These are phyloP conservation scores for Fusarium haematococcum DNA, from an alignment of 2,329 filamentous ascomycete genomes.

Conservation along the genomic window DNA sequence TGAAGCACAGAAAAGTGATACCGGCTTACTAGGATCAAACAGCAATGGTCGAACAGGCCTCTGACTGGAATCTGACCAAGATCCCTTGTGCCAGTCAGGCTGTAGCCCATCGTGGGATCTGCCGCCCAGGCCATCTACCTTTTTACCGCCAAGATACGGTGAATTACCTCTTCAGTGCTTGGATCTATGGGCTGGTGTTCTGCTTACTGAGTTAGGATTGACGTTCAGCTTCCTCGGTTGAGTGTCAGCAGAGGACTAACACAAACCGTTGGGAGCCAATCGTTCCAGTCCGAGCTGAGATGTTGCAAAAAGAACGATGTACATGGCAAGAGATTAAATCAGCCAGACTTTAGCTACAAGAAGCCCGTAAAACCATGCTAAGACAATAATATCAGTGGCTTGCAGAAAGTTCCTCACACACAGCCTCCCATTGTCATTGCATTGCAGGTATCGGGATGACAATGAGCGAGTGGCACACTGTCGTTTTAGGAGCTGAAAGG, in stretches of 20 bases:
- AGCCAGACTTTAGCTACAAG: neutral
- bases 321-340: neutral
- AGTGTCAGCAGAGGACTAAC: neutral
- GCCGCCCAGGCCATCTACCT: neutral
- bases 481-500: too few relatives aligned
- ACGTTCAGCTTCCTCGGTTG: neutral
- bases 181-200: neutral
- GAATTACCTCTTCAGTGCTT: neutral
- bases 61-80: neutral
- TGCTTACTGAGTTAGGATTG: neutral
- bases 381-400: neutral
- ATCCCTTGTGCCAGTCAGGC: neutral
- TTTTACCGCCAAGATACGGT: neutral
- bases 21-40: neutral
- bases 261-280: too few relatives aligned
- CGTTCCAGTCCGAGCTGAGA: neutral
- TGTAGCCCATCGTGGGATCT: neutral
- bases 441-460: neutral
- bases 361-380: neutral
- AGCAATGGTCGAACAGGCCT: neutral
- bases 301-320: neutral
- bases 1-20: neutral
- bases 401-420: neutral
- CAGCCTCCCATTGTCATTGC: neutral
- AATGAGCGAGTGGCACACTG: neutral